These are phyloP conservation scores for Jimgerdemannia flammicorona DNA, from an alignment of 192 early-diverging fungal genomes.

Conservation along the genomic window DNA sequence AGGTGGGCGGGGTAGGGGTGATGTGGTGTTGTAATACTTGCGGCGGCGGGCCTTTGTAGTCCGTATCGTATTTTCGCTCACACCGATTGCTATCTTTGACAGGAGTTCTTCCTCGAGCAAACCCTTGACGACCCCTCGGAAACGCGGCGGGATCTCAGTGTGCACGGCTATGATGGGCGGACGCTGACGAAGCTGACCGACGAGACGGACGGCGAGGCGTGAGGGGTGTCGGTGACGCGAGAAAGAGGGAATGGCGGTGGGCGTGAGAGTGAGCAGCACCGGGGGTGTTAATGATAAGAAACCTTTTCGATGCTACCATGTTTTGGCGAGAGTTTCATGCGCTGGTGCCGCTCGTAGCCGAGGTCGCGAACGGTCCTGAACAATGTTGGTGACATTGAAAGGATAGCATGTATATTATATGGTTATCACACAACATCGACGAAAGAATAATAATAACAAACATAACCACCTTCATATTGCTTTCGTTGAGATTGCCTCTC, in stretches of 20 bases:
- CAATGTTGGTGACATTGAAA: no score
- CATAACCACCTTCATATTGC: no score
- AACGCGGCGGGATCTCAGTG: constrained; percentile 46
- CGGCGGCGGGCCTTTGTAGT: neutral
- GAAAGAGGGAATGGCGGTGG: neutral
- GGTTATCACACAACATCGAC: no score
- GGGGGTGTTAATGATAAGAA: neutral
- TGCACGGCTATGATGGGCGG: constrained; percentile 48
- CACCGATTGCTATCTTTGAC: neutral
- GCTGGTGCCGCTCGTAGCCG: no score
- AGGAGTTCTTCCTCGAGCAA: constrained; percentile 51
- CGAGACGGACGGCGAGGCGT: constrained; percentile 2
- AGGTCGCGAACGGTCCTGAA: no score
- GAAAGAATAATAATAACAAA: no score
- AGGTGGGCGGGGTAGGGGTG: neutral
- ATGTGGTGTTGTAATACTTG: no score
- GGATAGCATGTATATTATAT: no score
- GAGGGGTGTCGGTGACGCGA: neutral
- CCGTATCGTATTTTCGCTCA: neutral
- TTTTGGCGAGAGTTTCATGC: no score
- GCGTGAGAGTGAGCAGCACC: neutral
- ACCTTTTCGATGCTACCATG: no score
- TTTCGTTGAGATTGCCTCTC: no score
- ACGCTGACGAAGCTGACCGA: constrained; percentile 15
- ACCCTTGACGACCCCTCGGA: constrained; percentile 54